phyloP scores from a whole-genome alignment of 2,329 filamentous ascomycete species.

The Ascochyta clinopodiicola region DNA sequence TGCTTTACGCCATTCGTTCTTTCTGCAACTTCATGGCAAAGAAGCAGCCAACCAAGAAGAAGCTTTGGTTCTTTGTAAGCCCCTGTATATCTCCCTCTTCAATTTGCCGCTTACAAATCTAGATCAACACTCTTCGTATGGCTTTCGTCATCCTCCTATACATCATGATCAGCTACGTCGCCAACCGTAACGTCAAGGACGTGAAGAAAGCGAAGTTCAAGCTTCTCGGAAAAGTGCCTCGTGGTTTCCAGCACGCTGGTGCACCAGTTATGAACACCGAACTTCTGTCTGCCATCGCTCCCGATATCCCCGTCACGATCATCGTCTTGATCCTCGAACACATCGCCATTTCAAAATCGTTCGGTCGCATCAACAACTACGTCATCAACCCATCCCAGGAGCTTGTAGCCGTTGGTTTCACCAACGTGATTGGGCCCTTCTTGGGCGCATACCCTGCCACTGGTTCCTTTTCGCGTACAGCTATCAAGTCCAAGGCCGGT shows the following conservation, averaged over 20 bases:
- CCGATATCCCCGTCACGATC: conserved; percentile 80
- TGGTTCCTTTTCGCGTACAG: conserved; percentile 93
- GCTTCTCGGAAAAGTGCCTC: conserved; percentile 77
- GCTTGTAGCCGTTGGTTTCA: conserved; percentile 90
- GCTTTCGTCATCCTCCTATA: conserved; percentile 92
- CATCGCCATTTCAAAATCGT: conserved; percentile 96
- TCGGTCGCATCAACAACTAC: conserved; percentile 95
- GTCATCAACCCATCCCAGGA: conserved; percentile 97
- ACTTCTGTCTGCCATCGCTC: conserved; percentile 72
- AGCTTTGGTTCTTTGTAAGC: conserved; percentile 77
- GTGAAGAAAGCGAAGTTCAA: conserved; percentile 68
- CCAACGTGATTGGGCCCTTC: conserved; percentile 89
- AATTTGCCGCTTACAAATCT: background rate
- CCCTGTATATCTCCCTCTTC: accelerated
- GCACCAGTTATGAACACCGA: conserved; percentile 71
- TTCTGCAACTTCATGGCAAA: conserved; percentile 70
- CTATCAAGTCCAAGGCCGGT: conserved; percentile 96
- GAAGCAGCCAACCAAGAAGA: conserved; percentile 74
- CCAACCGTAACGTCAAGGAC: conserved; percentile 64
- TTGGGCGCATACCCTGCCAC: conserved; percentile 90
- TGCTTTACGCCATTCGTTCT: conserved; percentile 75
- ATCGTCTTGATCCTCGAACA: conserved; percentile 96
- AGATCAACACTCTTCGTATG: conserved; percentile 79
- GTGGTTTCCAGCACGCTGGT: conserved; percentile 82
- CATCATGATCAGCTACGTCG: conserved; percentile 86